Evolutionary conservation across 495 filamentous ascomycete species (phyloP).

Genomic region (Cetradonia linearis): DNA sequence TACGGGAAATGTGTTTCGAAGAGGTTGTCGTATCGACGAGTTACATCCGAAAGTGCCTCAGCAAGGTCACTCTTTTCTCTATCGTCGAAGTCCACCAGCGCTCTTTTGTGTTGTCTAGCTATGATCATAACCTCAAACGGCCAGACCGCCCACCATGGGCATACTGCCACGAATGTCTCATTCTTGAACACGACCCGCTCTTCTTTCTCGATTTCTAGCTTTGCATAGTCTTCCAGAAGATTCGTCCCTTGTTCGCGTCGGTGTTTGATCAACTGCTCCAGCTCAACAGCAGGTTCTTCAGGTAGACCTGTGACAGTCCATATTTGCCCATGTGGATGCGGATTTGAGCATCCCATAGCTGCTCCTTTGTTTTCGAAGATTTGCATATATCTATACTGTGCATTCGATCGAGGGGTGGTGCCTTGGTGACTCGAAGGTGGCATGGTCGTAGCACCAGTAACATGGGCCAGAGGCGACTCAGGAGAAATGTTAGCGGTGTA

Average conservation of each 20-base stretch:
- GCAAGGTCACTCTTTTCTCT: constrained; percentile 62
- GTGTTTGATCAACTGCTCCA: constrained; percentile 69
- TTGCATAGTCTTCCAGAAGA: constrained; percentile 77
- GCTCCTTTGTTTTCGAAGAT: constrained; percentile 99
- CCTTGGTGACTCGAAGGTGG: constrained; percentile 39
- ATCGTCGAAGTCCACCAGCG: constrained; percentile 66
- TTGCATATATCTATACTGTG: constrained; percentile 94
- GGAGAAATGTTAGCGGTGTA: constrained; percentile 73
- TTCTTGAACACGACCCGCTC: constrained; percentile 87
- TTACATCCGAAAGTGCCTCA: constrained; percentile 74
- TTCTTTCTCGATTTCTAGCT: constrained; percentile 66
- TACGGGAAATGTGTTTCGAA: constrained; percentile 97
- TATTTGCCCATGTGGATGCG: constrained; percentile 91
- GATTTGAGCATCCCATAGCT: constrained; percentile 98
- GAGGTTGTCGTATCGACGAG: constrained; percentile 87
- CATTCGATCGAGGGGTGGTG: constrained; percentile 44
- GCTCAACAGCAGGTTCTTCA: constrained; percentile 73
- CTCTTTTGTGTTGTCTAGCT: constrained; percentile 65
- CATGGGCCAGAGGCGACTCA: constrained; percentile 51
- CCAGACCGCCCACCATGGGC: constrained; percentile 97
- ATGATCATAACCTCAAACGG: constrained; percentile 94
- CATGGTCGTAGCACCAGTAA: constrained; percentile 37
- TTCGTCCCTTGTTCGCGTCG: constrained; percentile 54
- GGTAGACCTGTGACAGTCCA: constrained; percentile 88
- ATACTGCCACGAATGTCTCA: constrained; percentile 67